Evolutionary conservation across 1,284 basidiomycete species (phyloP).

Genomic region (Marasmius oreades): DNA sequence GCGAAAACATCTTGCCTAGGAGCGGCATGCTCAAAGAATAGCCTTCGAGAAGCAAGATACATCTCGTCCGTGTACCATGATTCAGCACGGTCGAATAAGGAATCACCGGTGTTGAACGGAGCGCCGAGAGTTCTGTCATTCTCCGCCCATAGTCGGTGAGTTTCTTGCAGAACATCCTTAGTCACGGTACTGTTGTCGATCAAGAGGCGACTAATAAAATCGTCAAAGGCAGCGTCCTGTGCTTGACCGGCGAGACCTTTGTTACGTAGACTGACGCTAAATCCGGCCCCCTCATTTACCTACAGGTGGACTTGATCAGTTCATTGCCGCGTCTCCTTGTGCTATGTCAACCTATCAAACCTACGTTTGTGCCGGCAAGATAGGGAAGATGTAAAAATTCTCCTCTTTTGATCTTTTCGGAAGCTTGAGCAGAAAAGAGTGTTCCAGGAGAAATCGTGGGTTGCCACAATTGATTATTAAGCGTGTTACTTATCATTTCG

Average conservation of each 20-base stretch:
- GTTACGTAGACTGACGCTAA: conserved; percentile 25
- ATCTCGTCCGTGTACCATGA: conserved; percentile 57
- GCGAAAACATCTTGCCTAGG: conserved; percentile 46
- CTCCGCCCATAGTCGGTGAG: conserved; percentile 34
- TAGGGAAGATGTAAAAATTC: conserved; percentile 52
- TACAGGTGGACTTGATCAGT: too few relatives aligned
- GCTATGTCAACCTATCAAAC: conserved; percentile 17
- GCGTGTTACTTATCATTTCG: conserved; percentile 35
- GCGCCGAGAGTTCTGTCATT: conserved; percentile 39
- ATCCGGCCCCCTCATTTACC: conserved; percentile 37
- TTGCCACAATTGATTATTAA: conserved; percentile 57
- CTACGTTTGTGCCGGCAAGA: conserved; percentile 50
- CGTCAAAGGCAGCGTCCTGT: conserved; percentile 30
- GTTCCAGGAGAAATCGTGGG: conserved; percentile 50
- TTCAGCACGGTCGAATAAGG: conserved; percentile 50
- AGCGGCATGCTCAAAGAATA: conserved; percentile 46
- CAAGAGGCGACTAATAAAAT: conserved; percentile 31
- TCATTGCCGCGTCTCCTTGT: too few relatives aligned
- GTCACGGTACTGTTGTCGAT: conserved; percentile 34
- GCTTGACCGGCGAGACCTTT: conserved; percentile 23
- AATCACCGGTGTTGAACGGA: conserved; percentile 55
- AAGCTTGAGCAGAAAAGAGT: conserved; percentile 45
- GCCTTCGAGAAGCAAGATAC: conserved; percentile 46
- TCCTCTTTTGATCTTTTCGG: conserved; percentile 40
- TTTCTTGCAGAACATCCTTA: conserved; percentile 24